These are phyloP conservation scores for Poa annua DNA, from an alignment of 176 grass and related monocot genomes.

Conservation along the genomic window DNA sequence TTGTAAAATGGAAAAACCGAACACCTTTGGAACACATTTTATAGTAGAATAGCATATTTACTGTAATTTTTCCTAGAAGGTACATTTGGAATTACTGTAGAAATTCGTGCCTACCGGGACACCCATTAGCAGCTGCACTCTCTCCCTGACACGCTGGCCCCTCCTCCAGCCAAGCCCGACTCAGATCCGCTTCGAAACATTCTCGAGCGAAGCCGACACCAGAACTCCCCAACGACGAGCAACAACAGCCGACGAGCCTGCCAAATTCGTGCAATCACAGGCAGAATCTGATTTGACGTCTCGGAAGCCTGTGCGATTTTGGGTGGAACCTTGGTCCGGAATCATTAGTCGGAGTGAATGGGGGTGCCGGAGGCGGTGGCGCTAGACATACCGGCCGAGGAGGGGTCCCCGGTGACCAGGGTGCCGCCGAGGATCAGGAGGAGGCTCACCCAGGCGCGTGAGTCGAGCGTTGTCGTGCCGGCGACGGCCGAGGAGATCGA, in stretches of 20 bases:
- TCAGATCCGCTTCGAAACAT: slow-evolving; percentile 19
- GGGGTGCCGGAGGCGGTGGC: slow-evolving; percentile 59
- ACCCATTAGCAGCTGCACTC: background rate
- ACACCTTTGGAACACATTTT: too few relatives aligned
- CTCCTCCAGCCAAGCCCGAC: background rate
- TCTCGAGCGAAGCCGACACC: slow-evolving; percentile 23
- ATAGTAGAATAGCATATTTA: too few relatives aligned
- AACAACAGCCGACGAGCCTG: background rate
- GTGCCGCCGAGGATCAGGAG: slow-evolving; percentile 76
- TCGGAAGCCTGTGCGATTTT: background rate
- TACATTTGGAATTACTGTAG: too few relatives aligned
- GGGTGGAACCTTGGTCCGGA: background rate
- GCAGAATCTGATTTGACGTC: background rate
- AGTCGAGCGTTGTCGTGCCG: slow-evolving; percentile 23
- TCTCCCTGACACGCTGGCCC: slow-evolving; percentile 1
- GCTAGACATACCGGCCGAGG: slow-evolving; percentile 65
- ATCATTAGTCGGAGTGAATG: slow-evolving; percentile 36
- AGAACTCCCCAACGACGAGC: background rate
- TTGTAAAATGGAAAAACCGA: too few relatives aligned
- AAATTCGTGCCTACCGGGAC: too few relatives aligned
- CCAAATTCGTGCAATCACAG: background rate
- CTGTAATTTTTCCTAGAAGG: too few relatives aligned
- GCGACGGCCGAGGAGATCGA: slow-evolving; percentile 79
- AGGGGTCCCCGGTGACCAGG: slow-evolving; percentile 51
- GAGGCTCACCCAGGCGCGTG: slow-evolving; percentile 55